phyloP scores from a whole-genome alignment of 1,139 yeast genomes.

The Candida sojae region DNA sequence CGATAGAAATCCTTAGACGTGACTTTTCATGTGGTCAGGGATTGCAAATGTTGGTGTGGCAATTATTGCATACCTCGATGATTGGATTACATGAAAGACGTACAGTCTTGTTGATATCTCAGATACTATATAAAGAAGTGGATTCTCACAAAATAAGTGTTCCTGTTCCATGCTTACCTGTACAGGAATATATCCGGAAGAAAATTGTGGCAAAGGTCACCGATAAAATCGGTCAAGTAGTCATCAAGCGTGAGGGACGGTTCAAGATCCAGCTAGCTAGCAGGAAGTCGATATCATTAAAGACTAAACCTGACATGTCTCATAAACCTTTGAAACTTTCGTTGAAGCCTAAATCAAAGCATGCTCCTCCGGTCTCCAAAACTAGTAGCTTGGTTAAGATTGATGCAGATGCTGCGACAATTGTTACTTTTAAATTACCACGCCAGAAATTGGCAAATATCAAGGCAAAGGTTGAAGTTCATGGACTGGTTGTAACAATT shows the following conservation, averaged over 20 bases:
- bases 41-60: constrained; percentile 65
- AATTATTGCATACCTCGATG: constrained; percentile 61
- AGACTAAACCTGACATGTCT: neutral
- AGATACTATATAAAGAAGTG: constrained; percentile 64
- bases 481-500: constrained; percentile 12
- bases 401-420: neutral
- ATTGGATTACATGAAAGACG: constrained; percentile 63
- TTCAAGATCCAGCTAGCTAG: constrained; percentile 43
- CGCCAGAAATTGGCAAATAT: constrained; percentile 2
- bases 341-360: constrained; percentile 5
- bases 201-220: constrained; percentile 59
- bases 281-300: constrained; percentile 16
- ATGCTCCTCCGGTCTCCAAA: neutral
- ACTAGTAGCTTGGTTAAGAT: neutral
- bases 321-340: constrained; percentile 18
- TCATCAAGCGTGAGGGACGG: constrained; percentile 45
- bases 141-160: constrained; percentile 63
- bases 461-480: constrained; percentile 14
- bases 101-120: constrained; percentile 62
- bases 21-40: constrained; percentile 68
- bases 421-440: constrained; percentile 9
- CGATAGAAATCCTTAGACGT: constrained; percentile 65
- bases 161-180: constrained; percentile 57
- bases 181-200: constrained; percentile 49
- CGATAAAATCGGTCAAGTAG: constrained; percentile 45